Conservation (phyloP, 139 green algal species). For the Gonium pectorale region DNA sequence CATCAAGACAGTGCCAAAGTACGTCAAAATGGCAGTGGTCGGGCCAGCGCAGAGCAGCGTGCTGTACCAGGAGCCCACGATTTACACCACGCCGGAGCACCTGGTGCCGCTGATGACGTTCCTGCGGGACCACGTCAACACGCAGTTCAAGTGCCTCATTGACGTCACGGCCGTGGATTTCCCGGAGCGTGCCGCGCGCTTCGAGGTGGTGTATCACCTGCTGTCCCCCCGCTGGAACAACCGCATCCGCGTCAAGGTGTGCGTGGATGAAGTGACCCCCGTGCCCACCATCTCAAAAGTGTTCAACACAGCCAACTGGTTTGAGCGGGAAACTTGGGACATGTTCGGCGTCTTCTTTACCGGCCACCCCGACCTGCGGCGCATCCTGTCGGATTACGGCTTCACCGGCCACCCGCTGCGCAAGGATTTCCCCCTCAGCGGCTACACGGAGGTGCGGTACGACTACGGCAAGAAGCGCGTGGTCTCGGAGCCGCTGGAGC, state of each 20-base stretch:
- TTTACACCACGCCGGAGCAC: constrained; percentile 70
- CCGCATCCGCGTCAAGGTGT: constrained; percentile 76
- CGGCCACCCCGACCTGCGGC: constrained; percentile 88
- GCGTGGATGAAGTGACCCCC: constrained; percentile 73
- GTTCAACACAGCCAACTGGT: constrained; percentile 75
- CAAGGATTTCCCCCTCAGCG: constrained; percentile 92
- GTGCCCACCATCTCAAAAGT: constrained; percentile 62
- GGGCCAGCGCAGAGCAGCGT: constrained; percentile 59
- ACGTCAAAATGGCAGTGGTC: constrained; percentile 69
- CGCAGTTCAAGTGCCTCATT: constrained; percentile 83
- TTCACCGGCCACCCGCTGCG: constrained; percentile 90
- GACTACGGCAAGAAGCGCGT: constrained; percentile 78
- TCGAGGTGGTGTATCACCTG: constrained; percentile 88
- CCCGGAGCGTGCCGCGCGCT: constrained; percentile 77
- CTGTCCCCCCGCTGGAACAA: constrained; percentile 70
- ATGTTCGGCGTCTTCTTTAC: constrained; percentile 94
- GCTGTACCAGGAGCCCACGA: constrained; percentile 65
- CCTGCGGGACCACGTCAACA: constrained; percentile 83
- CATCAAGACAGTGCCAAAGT: constrained; percentile 80
- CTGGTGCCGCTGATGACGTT: constrained; percentile 71
- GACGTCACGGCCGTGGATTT: constrained; percentile 91
- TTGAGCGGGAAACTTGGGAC: constrained; percentile 89
- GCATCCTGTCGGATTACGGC: constrained; percentile 93
- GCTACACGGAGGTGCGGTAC: constrained; percentile 86
- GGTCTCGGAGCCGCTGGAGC: constrained; percentile 73